Base-by-base conservation (phyloP, 2,329 filamentous ascomycete species). In the Aspergillus glaucus region DNA sequence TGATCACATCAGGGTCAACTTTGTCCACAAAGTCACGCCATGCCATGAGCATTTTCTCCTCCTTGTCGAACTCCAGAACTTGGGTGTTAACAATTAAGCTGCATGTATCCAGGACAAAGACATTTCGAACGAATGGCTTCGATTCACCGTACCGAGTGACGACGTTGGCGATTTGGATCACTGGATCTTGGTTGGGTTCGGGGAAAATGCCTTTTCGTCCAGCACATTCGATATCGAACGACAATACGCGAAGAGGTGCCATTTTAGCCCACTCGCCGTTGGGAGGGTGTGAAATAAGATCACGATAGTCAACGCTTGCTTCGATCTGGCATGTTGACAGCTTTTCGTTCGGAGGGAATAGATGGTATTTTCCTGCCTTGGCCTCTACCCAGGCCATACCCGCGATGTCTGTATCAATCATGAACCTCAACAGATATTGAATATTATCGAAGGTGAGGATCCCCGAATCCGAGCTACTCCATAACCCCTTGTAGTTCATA, bases 341-440 rank as follows among this genome's bases (percentile, higher is more conserved):
- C 52, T 83, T 80, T 50, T 85, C 78, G 48, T 79, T 69, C 10
- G 80, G 71, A 1, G 81, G 73, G 15, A 95, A 75, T 45, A 95
- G 74, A 47, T 78, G 77, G 71, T 92, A 96, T 53, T 84, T 84
- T 26, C 77, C 78, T 3, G 85, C 79, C 19, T 88, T 85, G 15
- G 85, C 88, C 68, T 95, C 89, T 0, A 97, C 89, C 93, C 93
- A 98, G 1, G 90, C 92, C 93, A 98, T 98, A 55, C 93, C 93
- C 49, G 87, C 80, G 41, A 98, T 86, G 68, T 91, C 86, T 57
- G 87, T 94, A 68, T 98, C 93, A 44, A 98, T 92, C 93, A 98
- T 98, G 71, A 98, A 97, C 45, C 93, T 81, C 56, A 97, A 72
- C 22, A 97, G 82, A 64, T 96, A 98, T 75, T 95, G 88, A 49